Evolutionary conservation across 192 early-diverging fungal genomes (phyloP).

Genomic region (Glomus cerebriforme): DNA sequence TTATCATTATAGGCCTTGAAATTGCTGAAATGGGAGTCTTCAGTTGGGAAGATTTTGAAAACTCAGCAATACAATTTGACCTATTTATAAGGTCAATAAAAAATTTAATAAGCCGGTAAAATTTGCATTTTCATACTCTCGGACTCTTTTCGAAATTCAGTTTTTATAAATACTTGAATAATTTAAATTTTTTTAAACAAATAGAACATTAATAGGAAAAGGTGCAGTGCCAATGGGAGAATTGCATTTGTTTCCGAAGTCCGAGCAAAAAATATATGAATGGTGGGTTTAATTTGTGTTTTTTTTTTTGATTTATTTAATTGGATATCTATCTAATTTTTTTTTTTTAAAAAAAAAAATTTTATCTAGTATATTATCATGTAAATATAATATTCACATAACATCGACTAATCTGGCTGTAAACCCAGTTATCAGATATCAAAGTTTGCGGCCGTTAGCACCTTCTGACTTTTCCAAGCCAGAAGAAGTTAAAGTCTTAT

Average conservation of each 20-base stretch:
- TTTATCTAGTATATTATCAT: slow-evolving; percentile 3
- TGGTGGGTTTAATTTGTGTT: background rate
- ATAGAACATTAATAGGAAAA: slow-evolving; percentile 17
- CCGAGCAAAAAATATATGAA: background rate
- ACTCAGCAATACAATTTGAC: background rate
- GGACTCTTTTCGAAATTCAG: background rate
- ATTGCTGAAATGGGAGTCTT: background rate
- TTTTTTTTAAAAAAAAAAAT: background rate
- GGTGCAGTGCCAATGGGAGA: slow-evolving; percentile 17
- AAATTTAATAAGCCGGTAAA: slow-evolving; percentile 26
- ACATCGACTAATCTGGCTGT: slow-evolving; percentile 13
- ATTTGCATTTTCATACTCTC: background rate
- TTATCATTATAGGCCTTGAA: slow-evolving; percentile 2
- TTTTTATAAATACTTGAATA: background rate
- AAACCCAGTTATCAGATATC: background rate
- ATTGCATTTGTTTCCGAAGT: slow-evolving; percentile 1
- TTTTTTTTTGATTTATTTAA: background rate
- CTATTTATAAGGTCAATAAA: slow-evolving; percentile 23
- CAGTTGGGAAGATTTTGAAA: background rate
- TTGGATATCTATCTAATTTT: background rate
- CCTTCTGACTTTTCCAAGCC: background rate
- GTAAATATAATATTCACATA: slow-evolving; percentile 17
- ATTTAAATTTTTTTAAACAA: too few relatives aligned
- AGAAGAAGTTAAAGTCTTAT: background rate
- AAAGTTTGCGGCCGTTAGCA: background rate